Base-by-base conservation (phyloP, 345 rosid genomes). In the Populus davidiana region DNA sequence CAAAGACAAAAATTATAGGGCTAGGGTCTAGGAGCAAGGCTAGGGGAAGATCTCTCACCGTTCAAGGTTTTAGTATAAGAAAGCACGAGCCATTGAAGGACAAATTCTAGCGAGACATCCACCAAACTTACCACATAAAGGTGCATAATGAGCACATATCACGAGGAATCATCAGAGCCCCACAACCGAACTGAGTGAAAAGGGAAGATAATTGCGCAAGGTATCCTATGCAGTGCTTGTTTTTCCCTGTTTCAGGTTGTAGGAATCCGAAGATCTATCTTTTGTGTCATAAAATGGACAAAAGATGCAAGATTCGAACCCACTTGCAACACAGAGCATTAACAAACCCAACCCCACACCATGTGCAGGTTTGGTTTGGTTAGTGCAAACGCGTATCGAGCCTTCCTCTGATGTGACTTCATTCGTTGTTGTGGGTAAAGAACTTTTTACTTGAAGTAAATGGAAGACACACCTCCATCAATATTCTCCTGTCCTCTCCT, bases 331-430 rank as follows among this genome's bases (percentile, higher is more conserved):
- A n/a, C 43, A 14, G 5, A 64, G 9, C 63, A 20, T 65, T 27
- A 66, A 29, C 23, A 38, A 39, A 69, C 73, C 79, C 73, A 54
- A 2, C 62, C 62, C 62, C 62, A 54, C 79, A 27, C 68, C 73
- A 76, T 76, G 79, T 76, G 73, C 59, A 5, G 14, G 36, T 52
- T 6, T 20, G 29, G 1, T 59, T 38, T 52, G 72, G 49, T 54
- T 54, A 23, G 25, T 25, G 52, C 68, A 25, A 61, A 59, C 44
- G 38, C 76, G 16, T 59, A 1, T 4, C 20, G 41, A 38, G 14
- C 44, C 43, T 56, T 56, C 68, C 18, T 39, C 6, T 76, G 79
- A 76, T 38, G 74, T 76, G 74, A 76, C 69, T 18, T 39, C 1
- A 3, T 6, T 68, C 54, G 47, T 67, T 6, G 17, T 17, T 61